Evolutionary conservation across 441 rosid genomes (phyloP), one percentile per base, ranked within the genome.

Genomic region (Rhodomyrtus psidioides): DNA sequence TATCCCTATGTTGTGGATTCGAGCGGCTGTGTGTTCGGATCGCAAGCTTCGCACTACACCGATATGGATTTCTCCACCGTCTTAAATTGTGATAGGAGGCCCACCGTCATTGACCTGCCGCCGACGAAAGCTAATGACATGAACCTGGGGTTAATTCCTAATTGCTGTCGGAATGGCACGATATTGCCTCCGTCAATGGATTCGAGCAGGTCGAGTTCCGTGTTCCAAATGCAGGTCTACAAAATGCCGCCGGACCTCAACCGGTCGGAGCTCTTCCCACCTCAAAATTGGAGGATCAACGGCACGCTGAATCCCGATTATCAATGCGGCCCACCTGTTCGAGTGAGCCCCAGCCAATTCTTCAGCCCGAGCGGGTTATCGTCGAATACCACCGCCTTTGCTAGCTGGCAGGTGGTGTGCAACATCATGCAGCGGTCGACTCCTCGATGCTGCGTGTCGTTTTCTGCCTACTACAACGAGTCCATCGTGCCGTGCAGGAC

Each of bases 371-470:
- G 85, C 10, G 99, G 99, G 30, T 90, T 95, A 4, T 92, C 95
- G 12, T 90, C 91, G 3, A 92, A 96, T 90, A 85, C 87, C 26
- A 90, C 95, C 2, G 97, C 93, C 6, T 88, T 95, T 87, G 97
- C 96, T 1, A 97, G 97, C 87, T 97, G 98, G 99, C 99, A 96
- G 91, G 94, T 97, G 34, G 98, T 95, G 23, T 97, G 99, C 91
- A 97, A 96, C 88, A 97, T 97, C 85, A 93, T 94, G 51, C 93
- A 89, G 81, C 94, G 92, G 26, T 89, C 83, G 2, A 89, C 90
- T 83, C 98, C 98, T 39, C 91, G 89, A 75, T 97, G 98, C 84
- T 97, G 99, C 28, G 99, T 96, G 12, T 94, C 99, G 4, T 97
- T 96, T 87, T 97, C 99, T 58, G 92, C 99, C 26, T 96, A 93